These are phyloP conservation scores for Apophysomyces trapeziformis DNA, from an alignment of 371 early-diverging fungal species.

Conservation along the genomic window DNA sequence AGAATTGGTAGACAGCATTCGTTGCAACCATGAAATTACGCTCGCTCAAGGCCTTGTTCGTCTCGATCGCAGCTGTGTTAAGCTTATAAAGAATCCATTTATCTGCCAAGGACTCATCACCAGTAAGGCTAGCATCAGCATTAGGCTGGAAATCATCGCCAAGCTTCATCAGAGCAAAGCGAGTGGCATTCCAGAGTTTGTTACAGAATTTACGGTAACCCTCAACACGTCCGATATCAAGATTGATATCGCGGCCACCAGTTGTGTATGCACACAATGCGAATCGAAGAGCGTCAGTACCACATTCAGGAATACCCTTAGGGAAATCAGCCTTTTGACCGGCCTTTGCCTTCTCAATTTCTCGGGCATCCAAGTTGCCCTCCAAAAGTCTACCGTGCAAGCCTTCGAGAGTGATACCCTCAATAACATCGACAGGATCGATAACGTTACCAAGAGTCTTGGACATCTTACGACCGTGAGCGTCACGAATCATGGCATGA, in stretches of 20 bases:
- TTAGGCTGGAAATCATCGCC: conserved; percentile 82
- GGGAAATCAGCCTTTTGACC: conserved; percentile 96
- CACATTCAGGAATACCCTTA: conserved; percentile 98
- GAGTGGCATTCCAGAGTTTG: conserved; percentile 99
- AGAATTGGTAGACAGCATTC: conserved; percentile 89
- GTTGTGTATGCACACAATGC: conserved; percentile 94
- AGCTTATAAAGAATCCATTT: conserved; percentile 94
- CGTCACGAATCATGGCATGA: conserved; percentile 99
- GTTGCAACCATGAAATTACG: conserved; percentile 98
- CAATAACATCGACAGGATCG: conserved; percentile 98
- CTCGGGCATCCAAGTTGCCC: conserved; percentile 95
- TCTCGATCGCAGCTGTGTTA: conserved; percentile 80
- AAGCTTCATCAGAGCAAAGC: conserved; percentile 92
- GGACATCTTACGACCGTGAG: conserved; percentile 99
- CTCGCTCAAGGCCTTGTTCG: conserved; percentile 76
- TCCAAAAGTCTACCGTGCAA: conserved; percentile 80
- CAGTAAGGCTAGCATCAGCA: conserved; percentile 62
- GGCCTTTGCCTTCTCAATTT: conserved; percentile 86
- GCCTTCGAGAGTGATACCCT: conserved; percentile 84
- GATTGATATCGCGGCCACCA: conserved; percentile 93
- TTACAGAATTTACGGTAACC: conserved; percentile 99
- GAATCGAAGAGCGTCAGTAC: conserved; percentile 99
- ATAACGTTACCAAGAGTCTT: conserved; percentile 99
- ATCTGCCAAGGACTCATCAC: conserved; percentile 87
- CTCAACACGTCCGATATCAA: conserved; percentile 96